phyloP scores from a whole-genome alignment of 1,284 basidiomycete species.

The Apiotrichum siamense region DNA sequence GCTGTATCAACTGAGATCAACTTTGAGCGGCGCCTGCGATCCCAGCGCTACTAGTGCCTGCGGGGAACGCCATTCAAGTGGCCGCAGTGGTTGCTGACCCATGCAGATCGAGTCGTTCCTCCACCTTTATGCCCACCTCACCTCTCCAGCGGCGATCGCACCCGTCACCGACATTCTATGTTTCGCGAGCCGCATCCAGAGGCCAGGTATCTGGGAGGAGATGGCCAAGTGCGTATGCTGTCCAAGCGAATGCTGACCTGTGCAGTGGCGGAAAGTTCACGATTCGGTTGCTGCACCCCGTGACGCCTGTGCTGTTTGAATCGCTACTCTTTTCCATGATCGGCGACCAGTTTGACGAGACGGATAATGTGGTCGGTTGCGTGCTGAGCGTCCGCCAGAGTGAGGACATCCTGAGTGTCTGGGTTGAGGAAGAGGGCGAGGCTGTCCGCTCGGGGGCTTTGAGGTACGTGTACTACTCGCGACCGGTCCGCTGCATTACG shows the following conservation, averaged over 20 bases:
- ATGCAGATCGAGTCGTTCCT: conserved; percentile 49
- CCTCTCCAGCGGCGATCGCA: conserved; percentile 43
- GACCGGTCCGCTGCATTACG: conserved; percentile 2
- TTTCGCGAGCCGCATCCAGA: conserved; percentile 41
- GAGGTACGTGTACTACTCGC: too few species aligned
- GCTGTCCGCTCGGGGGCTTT: conserved; percentile 37
- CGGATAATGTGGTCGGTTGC: conserved; percentile 46
- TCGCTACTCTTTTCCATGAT: conserved; percentile 42
- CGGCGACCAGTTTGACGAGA: conserved; percentile 48
- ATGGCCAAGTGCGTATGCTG: conserved; percentile 44
- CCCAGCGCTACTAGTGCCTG: too few species aligned
- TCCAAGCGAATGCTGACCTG: neutral
- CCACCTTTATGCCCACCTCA: conserved; percentile 46
- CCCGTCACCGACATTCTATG: conserved; percentile 47
- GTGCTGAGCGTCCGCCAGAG: conserved; percentile 45
- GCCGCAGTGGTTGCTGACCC: too few species aligned
- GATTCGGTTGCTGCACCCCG: conserved; percentile 41
- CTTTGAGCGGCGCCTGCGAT: too few species aligned
- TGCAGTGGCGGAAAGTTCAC: conserved; percentile 43
- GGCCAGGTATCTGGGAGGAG: conserved; percentile 49
- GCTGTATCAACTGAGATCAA: too few species aligned
- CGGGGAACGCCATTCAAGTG: too few species aligned
- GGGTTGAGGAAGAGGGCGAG: conserved; percentile 48
- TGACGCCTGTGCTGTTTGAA: conserved; percentile 44
- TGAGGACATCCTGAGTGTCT: conserved; percentile 48